These are phyloP conservation scores for Melocanna baccifera DNA, from an alignment of 176 grass and related monocot species.

Conservation along the genomic window DNA sequence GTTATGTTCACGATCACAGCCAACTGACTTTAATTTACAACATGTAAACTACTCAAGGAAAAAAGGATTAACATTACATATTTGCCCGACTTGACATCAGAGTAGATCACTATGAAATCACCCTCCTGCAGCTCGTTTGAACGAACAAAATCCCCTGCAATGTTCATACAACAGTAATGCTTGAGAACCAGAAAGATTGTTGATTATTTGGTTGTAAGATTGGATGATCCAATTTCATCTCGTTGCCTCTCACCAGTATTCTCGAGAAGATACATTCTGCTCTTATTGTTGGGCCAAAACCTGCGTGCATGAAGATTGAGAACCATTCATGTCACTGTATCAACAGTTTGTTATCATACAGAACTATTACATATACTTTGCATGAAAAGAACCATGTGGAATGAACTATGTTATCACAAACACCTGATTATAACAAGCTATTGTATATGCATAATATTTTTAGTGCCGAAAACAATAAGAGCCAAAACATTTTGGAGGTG, in stretches of 20 bases:
- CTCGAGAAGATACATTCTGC: constrained; percentile 96
- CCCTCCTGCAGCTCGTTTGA: constrained; percentile 79
- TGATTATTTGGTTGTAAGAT: neutral
- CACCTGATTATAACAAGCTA: neutral
- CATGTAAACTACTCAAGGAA: neutral
- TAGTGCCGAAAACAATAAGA: neutral
- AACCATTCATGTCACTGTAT: neutral
- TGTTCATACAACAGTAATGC: neutral
- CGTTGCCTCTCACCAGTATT: constrained; percentile 59
- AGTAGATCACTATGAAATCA: constrained; percentile 91
- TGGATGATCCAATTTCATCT: neutral
- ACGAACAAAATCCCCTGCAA: constrained; percentile 75
- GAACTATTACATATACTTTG: neutral
- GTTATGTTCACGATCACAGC: neutral
- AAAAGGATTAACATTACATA: constrained; percentile 50
- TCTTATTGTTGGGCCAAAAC: constrained; percentile 99
- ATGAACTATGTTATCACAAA: neutral
- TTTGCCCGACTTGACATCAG: constrained; percentile 79
- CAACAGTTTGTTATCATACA: neutral
- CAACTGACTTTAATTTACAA: neutral
- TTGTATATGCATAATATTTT: neutral
- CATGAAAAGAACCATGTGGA: neutral
- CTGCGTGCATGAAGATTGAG: constrained; percentile 36
- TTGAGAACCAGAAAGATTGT: neutral
- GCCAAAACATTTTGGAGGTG: neutral